phyloP scores from a whole-genome alignment of 192 early-diverging fungal genomes.

The Dispira simplex region DNA sequence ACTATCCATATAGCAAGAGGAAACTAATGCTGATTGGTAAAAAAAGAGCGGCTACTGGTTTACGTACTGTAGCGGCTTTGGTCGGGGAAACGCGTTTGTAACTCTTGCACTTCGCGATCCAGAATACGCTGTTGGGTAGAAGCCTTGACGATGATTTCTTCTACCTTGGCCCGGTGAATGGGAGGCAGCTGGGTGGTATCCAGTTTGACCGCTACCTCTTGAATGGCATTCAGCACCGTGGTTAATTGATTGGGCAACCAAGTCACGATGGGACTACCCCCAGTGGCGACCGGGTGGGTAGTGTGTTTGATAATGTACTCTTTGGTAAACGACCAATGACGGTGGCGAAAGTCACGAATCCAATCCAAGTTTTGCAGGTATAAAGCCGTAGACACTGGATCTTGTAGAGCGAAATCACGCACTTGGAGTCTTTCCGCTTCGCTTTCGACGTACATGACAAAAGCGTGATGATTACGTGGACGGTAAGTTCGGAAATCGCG shows the following conservation, averaged over 20 bases:
- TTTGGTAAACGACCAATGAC: constrained; percentile 83
- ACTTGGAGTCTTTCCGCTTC: constrained; percentile 31
- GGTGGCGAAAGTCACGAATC: constrained; percentile 66
- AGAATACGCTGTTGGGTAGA: constrained; percentile 45
- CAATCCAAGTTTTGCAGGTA: constrained; percentile 71
- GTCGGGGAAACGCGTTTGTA: constrained; percentile 20
- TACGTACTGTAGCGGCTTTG: constrained; percentile 1
- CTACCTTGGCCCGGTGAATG: constrained; percentile 39
- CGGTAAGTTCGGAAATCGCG: constrained; percentile 63
- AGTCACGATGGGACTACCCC: constrained; percentile 46
- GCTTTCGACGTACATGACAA: constrained; percentile 48
- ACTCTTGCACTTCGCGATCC: constrained; percentile 40
- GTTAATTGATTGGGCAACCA: constrained; percentile 58
- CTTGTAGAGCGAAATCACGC: constrained; percentile 32
- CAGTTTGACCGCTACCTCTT: constrained; percentile 36
- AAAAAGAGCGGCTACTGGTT: not conserved
- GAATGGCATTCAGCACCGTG: constrained; percentile 43
- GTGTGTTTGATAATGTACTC: constrained; percentile 72
- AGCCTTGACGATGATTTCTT: constrained; percentile 39
- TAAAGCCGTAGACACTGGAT: constrained; percentile 27
- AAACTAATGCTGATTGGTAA: not conserved
- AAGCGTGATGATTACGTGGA: constrained; percentile 64
- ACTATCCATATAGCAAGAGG: not conserved
- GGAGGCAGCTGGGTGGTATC: constrained; percentile 33
- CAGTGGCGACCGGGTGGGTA: constrained; percentile 56